Percentiles rank a stretch among this genome's conserved stretches.
These are phyloP conservation scores for Talaromyces sp. DNA, from an alignment of 2,329 filamentous ascomycete species.

Conservation along the genomic window DNA sequence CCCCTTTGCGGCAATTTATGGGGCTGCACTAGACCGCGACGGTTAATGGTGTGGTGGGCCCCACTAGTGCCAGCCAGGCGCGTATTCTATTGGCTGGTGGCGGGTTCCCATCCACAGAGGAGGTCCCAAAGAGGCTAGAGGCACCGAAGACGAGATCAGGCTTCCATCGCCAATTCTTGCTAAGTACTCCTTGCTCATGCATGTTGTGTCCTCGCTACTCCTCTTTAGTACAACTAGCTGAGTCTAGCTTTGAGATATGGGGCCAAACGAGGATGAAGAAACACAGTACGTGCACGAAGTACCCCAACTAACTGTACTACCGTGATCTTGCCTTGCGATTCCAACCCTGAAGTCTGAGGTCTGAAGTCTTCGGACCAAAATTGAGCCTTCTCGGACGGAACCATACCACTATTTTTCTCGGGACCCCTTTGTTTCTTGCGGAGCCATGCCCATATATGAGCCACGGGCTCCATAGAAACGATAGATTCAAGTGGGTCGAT, in stretches of 20 bases:
- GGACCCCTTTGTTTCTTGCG: background rate
- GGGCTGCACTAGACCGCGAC: background rate
- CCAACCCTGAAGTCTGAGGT: too few relatives aligned
- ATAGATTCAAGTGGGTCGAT: slow-evolving; percentile 8
- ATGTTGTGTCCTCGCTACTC: background rate
- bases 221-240: too few relatives aligned
- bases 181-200: background rate
- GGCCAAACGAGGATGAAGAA: background rate
- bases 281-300: too few relatives aligned
- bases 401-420: background rate
- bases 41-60: background rate
- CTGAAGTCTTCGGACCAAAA: background rate
- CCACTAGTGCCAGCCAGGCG: background rate
- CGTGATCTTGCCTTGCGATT: background rate
- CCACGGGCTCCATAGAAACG: background rate
- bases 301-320: too few relatives aligned
- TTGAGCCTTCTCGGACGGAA: background rate
- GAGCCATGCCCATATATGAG: background rate
- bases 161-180: background rate
- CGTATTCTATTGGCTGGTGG: background rate
- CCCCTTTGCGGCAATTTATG: background rate
- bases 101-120: too few relatives aligned
- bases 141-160: background rate
- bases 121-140: background rate
- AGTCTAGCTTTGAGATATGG: background rate